A percentile compares a stretch with the other conserved stretches of the same genome.
Conservation (phyloP, 2,329 filamentous ascomycete genomes). For the Boeremia lycopersici region DNA sequence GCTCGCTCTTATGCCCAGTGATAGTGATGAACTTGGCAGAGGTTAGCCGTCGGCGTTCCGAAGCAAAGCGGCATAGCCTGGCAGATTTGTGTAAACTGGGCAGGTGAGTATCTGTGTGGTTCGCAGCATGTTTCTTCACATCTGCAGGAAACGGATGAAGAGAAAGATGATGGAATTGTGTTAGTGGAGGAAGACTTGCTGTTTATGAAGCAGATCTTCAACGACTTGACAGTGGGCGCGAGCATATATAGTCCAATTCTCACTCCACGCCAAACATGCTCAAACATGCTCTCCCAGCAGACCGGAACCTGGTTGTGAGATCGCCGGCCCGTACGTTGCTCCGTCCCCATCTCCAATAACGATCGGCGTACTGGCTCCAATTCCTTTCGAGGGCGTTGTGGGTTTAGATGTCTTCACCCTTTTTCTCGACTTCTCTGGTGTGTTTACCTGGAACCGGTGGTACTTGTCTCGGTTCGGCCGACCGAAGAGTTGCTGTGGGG, state of each 20-base stretch:
- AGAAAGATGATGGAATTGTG: neutral
- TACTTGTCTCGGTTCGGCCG: slow-evolving; percentile 38
- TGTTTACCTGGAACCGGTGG: slow-evolving; percentile 32
- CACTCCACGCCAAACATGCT: slow-evolving; percentile 4
- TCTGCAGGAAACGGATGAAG: neutral
- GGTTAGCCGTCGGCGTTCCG: neutral
- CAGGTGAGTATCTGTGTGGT: neutral
- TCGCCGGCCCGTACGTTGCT: neutral
- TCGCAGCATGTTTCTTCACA: neutral
- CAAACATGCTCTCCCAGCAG: slow-evolving; percentile 2
- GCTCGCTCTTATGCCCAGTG: slow-evolving; percentile 8
- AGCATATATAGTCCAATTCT: neutral
- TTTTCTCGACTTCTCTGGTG: slow-evolving; percentile 24
- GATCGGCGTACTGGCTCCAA: neutral
- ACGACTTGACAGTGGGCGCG: neutral
- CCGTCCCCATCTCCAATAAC: neutral
- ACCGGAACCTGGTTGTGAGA: neutral
- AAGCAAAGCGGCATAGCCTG: slow-evolving; percentile 10
- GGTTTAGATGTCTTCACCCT: slow-evolving; percentile 20
- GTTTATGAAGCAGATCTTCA: neutral
- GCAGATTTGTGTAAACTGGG: neutral
- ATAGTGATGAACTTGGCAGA: slow-evolving; percentile 12
- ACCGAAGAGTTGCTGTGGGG: slow-evolving; percentile 55
- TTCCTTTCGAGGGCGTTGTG: neutral
- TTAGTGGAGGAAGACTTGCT: too few species aligned